A percentile compares a stretch with the other conserved stretches of the same genome.
Evolutionary conservation across 306 rosid genomes (phyloP).

Genomic region (Luffa acutangula): DNA sequence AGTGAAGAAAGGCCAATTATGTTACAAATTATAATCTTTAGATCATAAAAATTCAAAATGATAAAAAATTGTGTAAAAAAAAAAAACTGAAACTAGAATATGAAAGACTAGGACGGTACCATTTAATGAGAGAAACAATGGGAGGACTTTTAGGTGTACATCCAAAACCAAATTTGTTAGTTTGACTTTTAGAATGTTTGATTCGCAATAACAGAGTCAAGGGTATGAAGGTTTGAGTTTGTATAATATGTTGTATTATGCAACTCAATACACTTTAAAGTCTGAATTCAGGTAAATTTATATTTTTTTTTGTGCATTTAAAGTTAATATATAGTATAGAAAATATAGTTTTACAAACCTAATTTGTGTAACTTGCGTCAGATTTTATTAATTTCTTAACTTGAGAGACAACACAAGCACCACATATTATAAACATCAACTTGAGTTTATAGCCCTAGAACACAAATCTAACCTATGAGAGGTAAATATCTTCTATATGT

Average conservation of each 20-base stretch:
- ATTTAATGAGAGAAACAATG: neutral
- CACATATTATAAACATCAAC: neutral
- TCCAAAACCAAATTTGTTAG: neutral
- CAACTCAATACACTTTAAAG: neutral
- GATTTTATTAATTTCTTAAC: neutral
- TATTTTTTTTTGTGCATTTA: neutral
- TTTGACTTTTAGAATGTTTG: neutral
- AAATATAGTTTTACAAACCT: neutral
- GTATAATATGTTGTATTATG: neutral
- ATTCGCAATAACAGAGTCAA: neutral
- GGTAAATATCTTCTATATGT: neutral
- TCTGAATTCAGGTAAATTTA: neutral
- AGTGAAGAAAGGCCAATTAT: neutral
- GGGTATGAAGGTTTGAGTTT: neutral
- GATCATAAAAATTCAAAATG: too few species aligned
- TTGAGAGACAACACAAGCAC: neutral
- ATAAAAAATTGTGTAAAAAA: too few species aligned
- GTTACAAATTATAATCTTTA: too few species aligned
- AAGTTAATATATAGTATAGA: neutral
- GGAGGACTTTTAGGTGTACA: neutral
- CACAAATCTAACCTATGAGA: neutral
- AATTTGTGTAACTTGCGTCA: neutral
- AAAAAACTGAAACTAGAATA: too few species aligned
- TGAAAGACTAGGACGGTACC: neutral
- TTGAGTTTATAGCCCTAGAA: neutral